Percentiles rank a stretch among this genome's conserved stretches.
phyloP scores from a whole-genome alignment of 1,284 basidiomycete genomes.

The Trichosporon coremiiforme region DNA sequence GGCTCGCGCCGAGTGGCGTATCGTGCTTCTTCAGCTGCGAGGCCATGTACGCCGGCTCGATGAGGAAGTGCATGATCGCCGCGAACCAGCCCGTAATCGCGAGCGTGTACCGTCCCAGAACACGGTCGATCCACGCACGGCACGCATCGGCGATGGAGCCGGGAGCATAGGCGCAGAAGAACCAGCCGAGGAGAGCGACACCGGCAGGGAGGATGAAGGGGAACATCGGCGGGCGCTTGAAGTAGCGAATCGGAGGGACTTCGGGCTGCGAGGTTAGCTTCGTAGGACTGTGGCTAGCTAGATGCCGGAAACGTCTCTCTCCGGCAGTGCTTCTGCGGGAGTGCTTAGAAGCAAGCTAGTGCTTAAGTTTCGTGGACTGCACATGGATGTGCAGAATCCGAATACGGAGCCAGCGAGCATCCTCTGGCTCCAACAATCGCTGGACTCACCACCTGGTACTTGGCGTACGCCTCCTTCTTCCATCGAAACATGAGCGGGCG shows the following conservation, averaged over 20 bases:
- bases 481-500: constrained; percentile 28
- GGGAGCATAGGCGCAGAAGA: constrained; percentile 35
- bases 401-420: no score
- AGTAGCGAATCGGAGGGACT: constrained; percentile 38
- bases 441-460: constrained; percentile 39
- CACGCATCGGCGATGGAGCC: constrained; percentile 36
- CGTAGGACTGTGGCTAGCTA: no score
- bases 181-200: constrained; percentile 29
- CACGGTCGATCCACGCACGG: constrained; percentile 26
- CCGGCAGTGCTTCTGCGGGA: not conserved
- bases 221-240: constrained; percentile 35
- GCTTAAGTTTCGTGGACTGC: not conserved
- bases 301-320: no score
- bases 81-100: constrained; percentile 8
- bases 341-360: not conserved
- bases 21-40: constrained; percentile 25
- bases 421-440: no score
- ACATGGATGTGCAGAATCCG: not conserved
- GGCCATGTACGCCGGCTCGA: constrained; percentile 34
- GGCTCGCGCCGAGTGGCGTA: constrained; percentile 22
- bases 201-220: constrained; percentile 35
- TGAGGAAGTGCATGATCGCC: constrained; percentile 29
- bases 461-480: constrained; percentile 28
- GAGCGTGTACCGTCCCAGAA: constrained; percentile 10
- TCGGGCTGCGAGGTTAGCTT: constrained; percentile 27